Evolutionary conservation across 169 alveolate species (phyloP), one percentile per base, ranked within the genome.

Genomic region (Cryptosporidium felis): DNA sequence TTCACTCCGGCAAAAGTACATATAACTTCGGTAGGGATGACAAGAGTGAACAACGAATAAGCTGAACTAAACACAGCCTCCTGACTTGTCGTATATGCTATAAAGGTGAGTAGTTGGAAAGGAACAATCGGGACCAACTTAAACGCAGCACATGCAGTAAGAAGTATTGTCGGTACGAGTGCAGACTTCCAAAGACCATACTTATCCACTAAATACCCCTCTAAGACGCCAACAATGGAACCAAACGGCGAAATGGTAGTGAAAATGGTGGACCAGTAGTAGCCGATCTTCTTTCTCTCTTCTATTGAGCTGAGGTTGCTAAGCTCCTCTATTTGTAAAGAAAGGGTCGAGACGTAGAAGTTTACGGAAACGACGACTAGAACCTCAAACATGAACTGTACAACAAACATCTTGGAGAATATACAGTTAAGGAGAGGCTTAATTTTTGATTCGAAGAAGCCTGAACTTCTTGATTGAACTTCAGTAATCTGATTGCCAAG

Each of bases 181-280:
- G 85, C 53, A 10, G 85, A 74, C 28, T 53, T 53, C 53, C 56
- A 36, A 9, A 74, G 34, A 14, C 85, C 85, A 74, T 32, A 74
- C 3, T 5, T 74, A 36, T 74, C 85, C 32, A 74, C 67, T 1
- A 74, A 41, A 21, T 51, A 74, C 6, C 85, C 85, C 14, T 74
- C 74, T 5, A 53, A 56, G 21, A 74, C 53, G 6, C 85, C 85
- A 46, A 74, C 49, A 21, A 74, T 32, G 3, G 85, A 74, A 34
- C 85, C 85, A n/a, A 74, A 74, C 28, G 85, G 85, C 30, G 85
- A 38, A n/a, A 74, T 38, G n/a, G 61, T 49, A 38, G 85, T 74
- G 6, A 74, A 74, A 5, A 74, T 53, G 5, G 85, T 74, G 36
- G 85, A 74, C 85, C 85, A 74, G 44, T 49, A 36, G n/a, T 74